phyloP scores from a whole-genome alignment of 495 filamentous ascomycete genomes.

The Talaromyces nanjingensis region DNA sequence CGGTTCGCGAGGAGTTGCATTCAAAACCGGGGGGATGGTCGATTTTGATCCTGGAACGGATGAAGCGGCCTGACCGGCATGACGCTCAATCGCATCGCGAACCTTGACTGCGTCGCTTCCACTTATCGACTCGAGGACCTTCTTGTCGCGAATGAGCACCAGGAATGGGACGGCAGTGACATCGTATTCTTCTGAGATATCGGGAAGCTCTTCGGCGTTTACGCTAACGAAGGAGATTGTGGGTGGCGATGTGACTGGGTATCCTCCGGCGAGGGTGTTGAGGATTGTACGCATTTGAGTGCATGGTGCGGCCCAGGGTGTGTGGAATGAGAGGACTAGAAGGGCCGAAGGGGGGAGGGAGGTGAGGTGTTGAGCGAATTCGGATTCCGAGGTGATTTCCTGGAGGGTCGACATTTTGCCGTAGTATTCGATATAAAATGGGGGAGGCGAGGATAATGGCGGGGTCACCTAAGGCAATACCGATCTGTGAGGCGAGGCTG shows the following conservation, averaged over 20 bases:
- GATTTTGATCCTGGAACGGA: slow-evolving; percentile 23
- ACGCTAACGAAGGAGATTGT: slow-evolving; percentile 75
- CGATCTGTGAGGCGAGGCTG: slow-evolving; percentile 1
- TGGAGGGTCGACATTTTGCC: slow-evolving; percentile 60
- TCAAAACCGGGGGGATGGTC: slow-evolving; percentile 46
- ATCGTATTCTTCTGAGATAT: slow-evolving; percentile 82
- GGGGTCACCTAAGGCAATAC: slow-evolving; percentile 11
- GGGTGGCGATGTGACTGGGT: slow-evolving; percentile 57
- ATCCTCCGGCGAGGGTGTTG: slow-evolving; percentile 72
- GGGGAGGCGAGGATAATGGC: not conserved
- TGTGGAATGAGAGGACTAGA: slow-evolving; percentile 84
- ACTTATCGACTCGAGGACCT: slow-evolving; percentile 71
- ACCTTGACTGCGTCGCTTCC: slow-evolving; percentile 83
- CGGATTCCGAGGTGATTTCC: slow-evolving; percentile 62
- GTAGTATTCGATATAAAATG: not conserved
- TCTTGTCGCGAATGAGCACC: slow-evolving; percentile 63
- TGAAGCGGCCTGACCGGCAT: slow-evolving; percentile 44
- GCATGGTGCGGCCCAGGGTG: slow-evolving; percentile 95
- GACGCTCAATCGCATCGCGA: slow-evolving; percentile 71
- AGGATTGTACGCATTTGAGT: slow-evolving; percentile 88
- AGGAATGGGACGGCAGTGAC: slow-evolving; percentile 91
- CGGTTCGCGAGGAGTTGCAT: slow-evolving; percentile 37
- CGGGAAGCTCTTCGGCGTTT: slow-evolving; percentile 82
- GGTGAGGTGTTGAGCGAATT: slow-evolving; percentile 58
- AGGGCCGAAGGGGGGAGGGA: slow-evolving; percentile 61